phyloP scores from a whole-genome alignment of 768 basidiomycete genomes.

The Boletus sp. region DNA sequence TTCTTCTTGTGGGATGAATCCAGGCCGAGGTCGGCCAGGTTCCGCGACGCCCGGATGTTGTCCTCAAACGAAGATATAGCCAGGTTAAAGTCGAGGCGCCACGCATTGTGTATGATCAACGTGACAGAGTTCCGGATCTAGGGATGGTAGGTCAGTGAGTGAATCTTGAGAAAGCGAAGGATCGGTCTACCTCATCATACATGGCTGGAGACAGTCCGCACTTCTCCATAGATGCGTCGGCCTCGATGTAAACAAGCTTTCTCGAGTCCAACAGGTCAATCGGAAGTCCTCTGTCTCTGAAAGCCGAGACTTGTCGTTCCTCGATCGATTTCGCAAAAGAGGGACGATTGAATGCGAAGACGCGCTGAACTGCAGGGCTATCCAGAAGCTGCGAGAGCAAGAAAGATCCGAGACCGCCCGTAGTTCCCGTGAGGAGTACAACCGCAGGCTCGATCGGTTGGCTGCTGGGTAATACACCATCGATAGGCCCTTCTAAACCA shows the following conservation, averaged over 20 bases:
- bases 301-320: conserved; percentile 29
- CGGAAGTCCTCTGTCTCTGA: conserved; percentile 33
- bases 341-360: conserved; percentile 36
- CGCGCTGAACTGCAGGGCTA: conserved; percentile 19
- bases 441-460: conserved; percentile 14
- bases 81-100: conserved; percentile 44
- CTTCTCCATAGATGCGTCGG: conserved; percentile 26
- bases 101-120: conserved; percentile 42
- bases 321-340: conserved; percentile 15
- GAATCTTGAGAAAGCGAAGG: not conserved
- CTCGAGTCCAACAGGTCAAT: conserved; percentile 21
- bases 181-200: conserved; percentile 17
- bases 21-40: conserved; percentile 33
- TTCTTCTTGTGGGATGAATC: conserved; percentile 25
- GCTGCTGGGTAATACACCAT: conserved; percentile 9
- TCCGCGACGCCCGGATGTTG: conserved; percentile 38
- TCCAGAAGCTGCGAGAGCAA: conserved; percentile 31
- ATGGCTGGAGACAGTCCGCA: conserved; percentile 30
- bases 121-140: conserved; percentile 36
- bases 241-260: conserved; percentile 37
- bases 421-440: conserved; percentile 41
- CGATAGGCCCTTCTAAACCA: conserved; percentile 8
- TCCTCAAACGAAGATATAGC: conserved; percentile 43
- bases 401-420: conserved; percentile 40
- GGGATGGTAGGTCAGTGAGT: too few relatives aligned